Evolutionary conservation across 2,329 filamentous ascomycete species (phyloP).

Genomic region (Cordyceps fumosorosea): DNA sequence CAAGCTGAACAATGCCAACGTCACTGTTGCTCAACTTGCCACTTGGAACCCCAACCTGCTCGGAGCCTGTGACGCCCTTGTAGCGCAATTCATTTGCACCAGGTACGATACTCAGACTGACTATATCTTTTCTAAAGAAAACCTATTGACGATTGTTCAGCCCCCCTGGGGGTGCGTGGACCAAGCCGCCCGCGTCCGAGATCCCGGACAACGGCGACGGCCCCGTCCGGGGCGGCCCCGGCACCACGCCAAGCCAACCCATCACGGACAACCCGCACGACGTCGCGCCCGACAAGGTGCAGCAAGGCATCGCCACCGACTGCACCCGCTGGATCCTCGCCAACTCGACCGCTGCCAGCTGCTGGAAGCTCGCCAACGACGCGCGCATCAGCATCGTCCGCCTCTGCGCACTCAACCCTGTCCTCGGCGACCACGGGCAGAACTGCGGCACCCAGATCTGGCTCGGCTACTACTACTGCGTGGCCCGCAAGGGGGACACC

Average conservation of each 20-base stretch:
- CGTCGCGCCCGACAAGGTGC: background rate
- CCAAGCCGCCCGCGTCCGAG: slow-evolving; percentile 4
- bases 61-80: slow-evolving; percentile 12
- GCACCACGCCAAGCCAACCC: slow-evolving; percentile 10
- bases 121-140: too few species aligned
- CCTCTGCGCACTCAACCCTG: slow-evolving; percentile 16
- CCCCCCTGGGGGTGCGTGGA: background rate
- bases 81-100: slow-evolving; percentile 10
- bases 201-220: slow-evolving; percentile 11
- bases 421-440: slow-evolving; percentile 18
- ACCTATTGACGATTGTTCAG: too few species aligned
- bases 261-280: background rate
- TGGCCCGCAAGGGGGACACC: background rate
- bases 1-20: background rate
- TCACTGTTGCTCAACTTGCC: slow-evolving; percentile 1
- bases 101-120: background rate
- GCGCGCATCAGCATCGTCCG: slow-evolving; percentile 10
- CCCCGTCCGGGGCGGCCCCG: slow-evolving; percentile 14
- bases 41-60: slow-evolving; percentile 13
- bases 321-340: slow-evolving; percentile 10
- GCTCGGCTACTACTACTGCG: slow-evolving; percentile 22
- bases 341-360: background rate
- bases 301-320: background rate
- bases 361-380: slow-evolving; percentile 11
- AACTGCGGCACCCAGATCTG: slow-evolving; percentile 21